A percentile compares a stretch with the other conserved stretches of the same genome.
phyloP scores from a whole-genome alignment of 345 rosid genomes.

The Cochlearia excelsa region DNA sequence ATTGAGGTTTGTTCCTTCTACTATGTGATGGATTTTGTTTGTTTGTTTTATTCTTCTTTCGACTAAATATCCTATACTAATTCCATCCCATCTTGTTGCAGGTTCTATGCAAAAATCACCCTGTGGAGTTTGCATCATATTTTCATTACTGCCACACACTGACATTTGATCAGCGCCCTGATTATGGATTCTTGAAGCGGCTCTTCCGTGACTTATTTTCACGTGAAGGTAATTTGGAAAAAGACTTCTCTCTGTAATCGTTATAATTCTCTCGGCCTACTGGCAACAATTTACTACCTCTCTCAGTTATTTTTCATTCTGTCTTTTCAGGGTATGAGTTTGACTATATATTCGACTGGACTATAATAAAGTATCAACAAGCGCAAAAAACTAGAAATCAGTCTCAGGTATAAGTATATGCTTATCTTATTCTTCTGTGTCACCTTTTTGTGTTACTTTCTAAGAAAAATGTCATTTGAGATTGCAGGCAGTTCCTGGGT shows the following conservation, averaged over 20 bases:
- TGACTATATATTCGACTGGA: slow-evolving; percentile 94
- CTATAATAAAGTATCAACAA: slow-evolving; percentile 85
- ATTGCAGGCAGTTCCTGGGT: slow-evolving; percentile 62
- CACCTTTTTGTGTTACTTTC: neutral
- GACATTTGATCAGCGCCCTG: slow-evolving; percentile 88
- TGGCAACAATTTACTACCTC: neutral
- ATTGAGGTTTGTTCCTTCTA: slow-evolving; percentile 58
- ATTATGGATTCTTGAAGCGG: slow-evolving; percentile 88
- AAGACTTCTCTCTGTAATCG: neutral
- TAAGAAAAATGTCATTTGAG: slow-evolving; percentile 17
- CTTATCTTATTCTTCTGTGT: neutral
- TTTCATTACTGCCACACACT: slow-evolving; percentile 85
- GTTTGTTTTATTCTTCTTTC: neutral
- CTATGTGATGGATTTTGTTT: neutral
- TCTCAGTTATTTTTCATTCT: slow-evolving; percentile 5
- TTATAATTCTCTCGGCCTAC: neutral
- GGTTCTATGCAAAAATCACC: slow-evolving; percentile 80
- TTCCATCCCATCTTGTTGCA: slow-evolving; percentile 22
- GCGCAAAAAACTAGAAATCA: slow-evolving; percentile 66
- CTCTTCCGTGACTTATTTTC: slow-evolving; percentile 73
- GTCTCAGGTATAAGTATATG: slow-evolving; percentile 37
- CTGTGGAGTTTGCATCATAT: slow-evolving; percentile 87
- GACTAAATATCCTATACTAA: neutral
- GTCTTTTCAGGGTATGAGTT: slow-evolving; percentile 63
- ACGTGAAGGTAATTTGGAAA: slow-evolving; percentile 63